Evolutionary conservation across 495 filamentous ascomycete species (phyloP), one percentile per base, ranked within the genome.

Genomic region (Aspergillus kassunensis): DNA sequence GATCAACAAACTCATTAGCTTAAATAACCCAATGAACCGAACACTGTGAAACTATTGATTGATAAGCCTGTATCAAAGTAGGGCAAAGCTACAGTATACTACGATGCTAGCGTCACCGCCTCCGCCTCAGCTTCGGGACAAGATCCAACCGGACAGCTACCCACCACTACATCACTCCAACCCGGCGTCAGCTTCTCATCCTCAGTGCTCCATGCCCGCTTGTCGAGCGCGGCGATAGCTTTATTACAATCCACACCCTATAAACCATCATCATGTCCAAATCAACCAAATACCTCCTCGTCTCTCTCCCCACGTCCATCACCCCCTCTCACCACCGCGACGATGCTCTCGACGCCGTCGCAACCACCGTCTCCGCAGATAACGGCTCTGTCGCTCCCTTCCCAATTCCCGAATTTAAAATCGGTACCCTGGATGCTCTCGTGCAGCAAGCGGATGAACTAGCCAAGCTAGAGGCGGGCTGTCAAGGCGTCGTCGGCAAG

Each of bases 381-480:
- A 83, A 88, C 62, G 91, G 88, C 59, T 82, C 82, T 36, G 83
- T 89, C 16, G 75, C 82, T 41, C 84, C 85, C 7, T 97, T 97
- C 61, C 67, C 80, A 11, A 88, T 98, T 53, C 93, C 93, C 2
- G 85, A 88, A 34, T 95, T 98, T 78, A 98, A 97, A 74, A 95
- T 98, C 68, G 93, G 93, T 44, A 96, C 93, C 1, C 78, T 98
- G 42, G 93, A 98, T 70, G 89, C 88, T 35, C 75, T 98, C n/a
- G 90, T 98, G 21, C 89, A 95, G 72, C 92, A 98, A 65, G 93
- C 93, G 31, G 93, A 98, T 65, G 92, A 96, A 62, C 75, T 98
- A 35, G 80, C 86, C 29, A 98, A 97, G 81, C 82, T 98, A 24
- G 86, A 90, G 53, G 60, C 72, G 11, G 78, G 80, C 25, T 96